Evolutionary conservation across 2,329 filamentous ascomycete genomes (phyloP).

Genomic region (Penicillium nordicum): DNA sequence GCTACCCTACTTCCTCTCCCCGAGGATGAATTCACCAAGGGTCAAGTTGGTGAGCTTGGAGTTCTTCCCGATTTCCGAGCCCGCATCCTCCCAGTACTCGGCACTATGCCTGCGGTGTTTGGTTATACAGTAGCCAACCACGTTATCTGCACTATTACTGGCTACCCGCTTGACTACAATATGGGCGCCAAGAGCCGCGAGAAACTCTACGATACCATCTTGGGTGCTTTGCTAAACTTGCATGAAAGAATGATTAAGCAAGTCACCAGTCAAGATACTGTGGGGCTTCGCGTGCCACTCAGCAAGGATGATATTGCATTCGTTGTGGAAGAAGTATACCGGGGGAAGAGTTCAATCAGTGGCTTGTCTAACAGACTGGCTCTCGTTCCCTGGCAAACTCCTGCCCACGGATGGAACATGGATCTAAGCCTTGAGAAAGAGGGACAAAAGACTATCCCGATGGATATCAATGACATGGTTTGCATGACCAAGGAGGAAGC

Average conservation of each 20-base stretch:
- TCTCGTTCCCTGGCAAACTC: conserved; percentile 76
- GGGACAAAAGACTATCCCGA: conserved; percentile 72
- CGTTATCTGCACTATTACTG: conserved; percentile 74
- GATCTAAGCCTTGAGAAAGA: conserved; percentile 58
- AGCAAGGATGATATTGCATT: conserved; percentile 80
- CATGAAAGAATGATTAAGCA: conserved; percentile 71
- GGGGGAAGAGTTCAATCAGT: conserved; percentile 76
- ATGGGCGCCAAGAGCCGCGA: conserved; percentile 75
- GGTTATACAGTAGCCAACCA: conserved; percentile 90
- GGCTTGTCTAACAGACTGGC: conserved; percentile 75
- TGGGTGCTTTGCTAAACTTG: conserved; percentile 68
- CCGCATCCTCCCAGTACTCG: conserved; percentile 88
- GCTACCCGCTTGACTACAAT: conserved; percentile 79
- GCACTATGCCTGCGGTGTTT: conserved; percentile 96
- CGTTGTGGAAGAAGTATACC: conserved; percentile 83
- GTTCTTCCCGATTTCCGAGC: conserved; percentile 90
- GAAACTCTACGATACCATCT: conserved; percentile 85
- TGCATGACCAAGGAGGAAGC: conserved; percentile 94
- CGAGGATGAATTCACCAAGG: conserved; percentile 84
- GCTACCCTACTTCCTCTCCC: conserved; percentile 81
- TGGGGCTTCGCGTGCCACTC: conserved; percentile 76
- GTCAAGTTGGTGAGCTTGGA: conserved; percentile 78
- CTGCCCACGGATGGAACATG: conserved; percentile 56
- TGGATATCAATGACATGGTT: conserved; percentile 70
- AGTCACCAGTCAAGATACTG: conserved; percentile 50